A percentile compares a stretch with the other conserved stretches of the same genome.
Evolutionary conservation across 805 yeast species (phyloP).

Genomic region (Metschnikowia peoriensis): DNA sequence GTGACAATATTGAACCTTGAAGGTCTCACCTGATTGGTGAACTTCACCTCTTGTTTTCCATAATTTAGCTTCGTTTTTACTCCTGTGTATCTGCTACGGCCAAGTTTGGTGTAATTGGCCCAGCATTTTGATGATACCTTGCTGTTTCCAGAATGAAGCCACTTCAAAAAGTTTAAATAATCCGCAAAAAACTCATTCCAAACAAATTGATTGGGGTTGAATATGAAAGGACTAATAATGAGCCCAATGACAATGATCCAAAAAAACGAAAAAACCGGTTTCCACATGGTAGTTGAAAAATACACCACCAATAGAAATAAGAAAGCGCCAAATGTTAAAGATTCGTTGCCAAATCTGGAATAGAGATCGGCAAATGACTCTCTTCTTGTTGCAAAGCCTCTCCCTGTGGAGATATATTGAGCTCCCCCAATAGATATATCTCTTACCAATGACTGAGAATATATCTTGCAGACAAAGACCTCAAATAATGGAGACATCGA

Average conservation of each 20-base stretch:
- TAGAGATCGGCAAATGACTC: slow-evolving; percentile 72
- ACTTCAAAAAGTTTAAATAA: slow-evolving; percentile 88
- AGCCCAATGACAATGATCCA: slow-evolving; percentile 91
- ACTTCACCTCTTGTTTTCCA: slow-evolving; percentile 37
- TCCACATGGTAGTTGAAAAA: slow-evolving; percentile 68
- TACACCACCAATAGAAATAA: slow-evolving; percentile 13
- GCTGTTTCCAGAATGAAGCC: slow-evolving; percentile 47
- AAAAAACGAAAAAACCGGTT: slow-evolving; percentile 92
- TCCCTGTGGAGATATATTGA: slow-evolving; percentile 80
- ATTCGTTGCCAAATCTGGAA: slow-evolving; percentile 76
- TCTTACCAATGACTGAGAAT: slow-evolving; percentile 65
- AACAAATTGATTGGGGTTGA: slow-evolving; percentile 97
- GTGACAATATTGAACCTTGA: slow-evolving; percentile 43
- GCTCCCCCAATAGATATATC: slow-evolving; percentile 85
- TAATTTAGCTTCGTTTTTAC: slow-evolving; percentile 10
- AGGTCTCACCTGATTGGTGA: slow-evolving; percentile 49
- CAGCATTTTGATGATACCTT: slow-evolving; percentile 8
- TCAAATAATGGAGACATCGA: slow-evolving; percentile 80
- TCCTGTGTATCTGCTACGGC: slow-evolving; percentile 16
- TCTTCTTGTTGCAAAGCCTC: slow-evolving; percentile 83
- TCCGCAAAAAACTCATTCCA: slow-evolving; percentile 96
- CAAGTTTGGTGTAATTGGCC: slow-evolving; percentile 14
- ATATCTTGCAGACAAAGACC: slow-evolving; percentile 78
- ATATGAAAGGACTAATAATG: slow-evolving; percentile 87
- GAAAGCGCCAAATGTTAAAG: slow-evolving; percentile 65